Conservation (phyloP, 2,329 filamentous ascomycete species). For the Sporothrix mexicana region DNA sequence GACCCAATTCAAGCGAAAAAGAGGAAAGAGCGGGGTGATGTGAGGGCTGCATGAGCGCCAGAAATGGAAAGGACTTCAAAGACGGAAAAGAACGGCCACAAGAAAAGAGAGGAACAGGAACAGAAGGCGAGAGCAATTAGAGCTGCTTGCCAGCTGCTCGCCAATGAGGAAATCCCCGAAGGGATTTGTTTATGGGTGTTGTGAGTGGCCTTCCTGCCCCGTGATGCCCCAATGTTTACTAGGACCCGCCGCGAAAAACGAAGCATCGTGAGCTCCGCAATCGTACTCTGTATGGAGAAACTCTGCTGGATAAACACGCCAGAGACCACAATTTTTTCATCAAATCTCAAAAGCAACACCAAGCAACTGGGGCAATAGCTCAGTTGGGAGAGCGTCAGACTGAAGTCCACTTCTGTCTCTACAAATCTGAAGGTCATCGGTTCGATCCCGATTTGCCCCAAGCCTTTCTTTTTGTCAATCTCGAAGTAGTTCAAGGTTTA, state of each 20-base stretch:
- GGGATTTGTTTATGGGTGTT: too few species aligned
- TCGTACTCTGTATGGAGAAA: too few species aligned
- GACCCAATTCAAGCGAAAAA: not conserved
- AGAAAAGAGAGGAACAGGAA: not conserved
- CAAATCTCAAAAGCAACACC: not conserved
- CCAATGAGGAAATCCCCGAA: not conserved
- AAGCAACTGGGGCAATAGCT: slow-evolving; percentile 20
- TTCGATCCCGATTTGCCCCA: slow-evolving; percentile 30
- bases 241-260: too few species aligned
- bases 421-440: slow-evolving; percentile 27
- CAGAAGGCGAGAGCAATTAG: not conserved
- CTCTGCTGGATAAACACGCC: slow-evolving; percentile 3
- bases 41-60: not conserved
- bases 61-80: not conserved
- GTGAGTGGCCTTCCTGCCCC: not conserved
- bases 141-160: not conserved
- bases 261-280: not conserved
- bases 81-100: too few species aligned
- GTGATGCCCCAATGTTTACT: not conserved
- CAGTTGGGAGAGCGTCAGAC: slow-evolving; percentile 30
- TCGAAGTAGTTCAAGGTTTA: not conserved
- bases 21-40: slow-evolving; percentile 14
- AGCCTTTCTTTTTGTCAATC: not conserved
- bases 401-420: slow-evolving; percentile 1
- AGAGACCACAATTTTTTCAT: not conserved